Base-by-base conservation (phyloP, 2,329 filamentous ascomycete species). In the Blastomyces percursus region DNA sequence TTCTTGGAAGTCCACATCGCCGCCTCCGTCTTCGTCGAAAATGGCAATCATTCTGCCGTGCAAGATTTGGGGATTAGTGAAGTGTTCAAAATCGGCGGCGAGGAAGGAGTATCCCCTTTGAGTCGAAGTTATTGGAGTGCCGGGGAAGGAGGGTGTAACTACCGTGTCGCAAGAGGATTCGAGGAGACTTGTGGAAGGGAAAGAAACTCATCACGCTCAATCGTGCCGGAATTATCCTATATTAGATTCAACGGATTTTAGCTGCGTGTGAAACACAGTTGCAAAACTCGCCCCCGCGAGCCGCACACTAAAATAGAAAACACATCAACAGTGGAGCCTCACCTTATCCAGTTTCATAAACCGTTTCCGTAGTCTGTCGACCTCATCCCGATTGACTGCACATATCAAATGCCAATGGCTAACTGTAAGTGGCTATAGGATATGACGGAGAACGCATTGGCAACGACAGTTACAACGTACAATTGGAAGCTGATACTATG, bases 301-400 rank as follows among this genome's bases (percentile, higher is more conserved):
- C 9, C 48, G 21, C 48, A 51, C 11, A 19, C 11, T 5, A 32
- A 42, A 35, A 42, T 27, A 27, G 1, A 12, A 6, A 57, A 19
- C n/a, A 42, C 27, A 42, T 42, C 54, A 42, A 19, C 1, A 51
- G 14, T 12, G 42, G 57, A 21, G 48, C 59, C 71, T 63, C 59
- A 94, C 93, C 85, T 96, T 97, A 78, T 99, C 94, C 64, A 99
- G 82, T 80, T 99, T 99, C 93, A 97, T 97, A 74, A 99, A 99
- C 66, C 93, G 86, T 81, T 99, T 99, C 73, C 91, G 85, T 74
- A 99, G 82, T 72, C 94, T 86, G 75, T 97, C 94, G 64, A 99
- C 91, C 77, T 99, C 94, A 72, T 99, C 94, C 76, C 90, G 88
- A 80, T 99, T 90, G 81, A 99, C 93, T 97, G 71, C 70, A 60